A percentile compares a stretch with the other conserved stretches of the same genome.
These are phyloP conservation scores for Cephaloascus fragrans DNA, from an alignment of 805 yeast genomes.

Conservation along the genomic window DNA sequence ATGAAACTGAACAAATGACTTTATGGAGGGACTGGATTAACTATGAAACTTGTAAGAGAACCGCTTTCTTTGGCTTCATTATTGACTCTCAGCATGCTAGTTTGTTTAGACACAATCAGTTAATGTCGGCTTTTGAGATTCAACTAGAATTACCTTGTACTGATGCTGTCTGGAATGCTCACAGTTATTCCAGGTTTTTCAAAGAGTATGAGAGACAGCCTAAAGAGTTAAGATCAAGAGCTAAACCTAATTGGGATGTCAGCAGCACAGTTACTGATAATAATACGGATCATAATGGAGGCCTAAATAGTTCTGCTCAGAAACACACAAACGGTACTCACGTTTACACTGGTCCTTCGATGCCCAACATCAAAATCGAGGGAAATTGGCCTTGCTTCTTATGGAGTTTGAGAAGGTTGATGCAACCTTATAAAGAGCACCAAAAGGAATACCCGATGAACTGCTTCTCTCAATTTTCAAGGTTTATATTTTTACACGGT, in stretches of 20 bases:
- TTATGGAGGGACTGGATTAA: conserved; percentile 37
- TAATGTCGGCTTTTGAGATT: conserved; percentile 30
- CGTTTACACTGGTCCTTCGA: not conserved
- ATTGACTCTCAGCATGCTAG: conserved; percentile 29
- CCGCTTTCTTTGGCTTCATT: conserved; percentile 29
- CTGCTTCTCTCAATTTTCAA: conserved; percentile 25
- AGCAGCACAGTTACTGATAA: conserved; percentile 2
- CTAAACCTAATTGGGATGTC: conserved; percentile 1
- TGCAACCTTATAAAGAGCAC: conserved; percentile 16
- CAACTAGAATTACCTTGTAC: conserved; percentile 34
- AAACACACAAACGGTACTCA: not conserved
- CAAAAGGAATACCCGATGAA: conserved; percentile 20
- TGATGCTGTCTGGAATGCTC: conserved; percentile 34
- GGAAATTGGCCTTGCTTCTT: conserved; percentile 25
- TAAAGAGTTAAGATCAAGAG: conserved; percentile 5
- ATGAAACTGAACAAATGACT: not conserved
- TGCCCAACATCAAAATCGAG: conserved; percentile 16
- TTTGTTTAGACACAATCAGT: conserved; percentile 18
- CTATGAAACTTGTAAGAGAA: conserved; percentile 33
- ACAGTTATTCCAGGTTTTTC: conserved; percentile 10
- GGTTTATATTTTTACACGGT: conserved; percentile 26
- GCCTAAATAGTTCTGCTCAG: not conserved
- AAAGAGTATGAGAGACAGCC: conserved; percentile 16
- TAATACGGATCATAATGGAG: not conserved
- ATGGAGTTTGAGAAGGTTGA: conserved; percentile 20